A percentile compares a stretch with the other conserved stretches of the same genome.
Evolutionary conservation across 2,329 filamentous ascomycete genomes (phyloP).

Genomic region (Aspergillus neotritici): DNA sequence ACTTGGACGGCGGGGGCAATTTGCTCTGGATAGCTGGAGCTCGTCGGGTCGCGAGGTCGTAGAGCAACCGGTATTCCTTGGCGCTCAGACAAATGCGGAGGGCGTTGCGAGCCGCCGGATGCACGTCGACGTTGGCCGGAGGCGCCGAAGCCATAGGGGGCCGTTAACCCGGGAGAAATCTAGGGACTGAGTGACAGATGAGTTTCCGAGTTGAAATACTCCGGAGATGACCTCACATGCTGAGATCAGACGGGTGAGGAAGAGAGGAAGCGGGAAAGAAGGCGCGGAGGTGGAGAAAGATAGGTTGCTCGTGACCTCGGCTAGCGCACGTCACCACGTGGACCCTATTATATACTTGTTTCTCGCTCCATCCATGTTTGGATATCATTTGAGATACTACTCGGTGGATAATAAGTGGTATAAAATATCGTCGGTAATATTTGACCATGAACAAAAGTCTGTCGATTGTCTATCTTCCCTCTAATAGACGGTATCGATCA

Average conservation of each 20-base stretch:
- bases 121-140: slow-evolving; percentile 33
- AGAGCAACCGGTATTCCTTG: slow-evolving; percentile 77
- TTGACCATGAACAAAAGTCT: slow-evolving; percentile 4
- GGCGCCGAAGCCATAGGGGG: slow-evolving; percentile 19
- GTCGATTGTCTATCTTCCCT: background rate
- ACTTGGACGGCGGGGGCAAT: slow-evolving; percentile 46
- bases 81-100: slow-evolving; percentile 78
- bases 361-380: background rate
- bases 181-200: too few relatives aligned
- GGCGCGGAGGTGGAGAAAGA: background rate
- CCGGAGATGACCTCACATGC: slow-evolving; percentile 3
- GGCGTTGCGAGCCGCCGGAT: slow-evolving; percentile 76
- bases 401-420: background rate
- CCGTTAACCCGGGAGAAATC: background rate
- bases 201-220: background rate
- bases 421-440: background rate
- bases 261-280: background rate
- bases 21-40: slow-evolving; percentile 54
- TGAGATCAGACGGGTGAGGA: background rate
- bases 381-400: background rate
- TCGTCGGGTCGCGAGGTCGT: slow-evolving; percentile 74
- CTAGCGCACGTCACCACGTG: slow-evolving; percentile 3
- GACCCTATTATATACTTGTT: background rate
- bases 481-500: background rate
- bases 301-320: slow-evolving; percentile 18